Evolutionary conservation across 345 rosid species (phyloP).

Genomic region (Citrus hindsii): DNA sequence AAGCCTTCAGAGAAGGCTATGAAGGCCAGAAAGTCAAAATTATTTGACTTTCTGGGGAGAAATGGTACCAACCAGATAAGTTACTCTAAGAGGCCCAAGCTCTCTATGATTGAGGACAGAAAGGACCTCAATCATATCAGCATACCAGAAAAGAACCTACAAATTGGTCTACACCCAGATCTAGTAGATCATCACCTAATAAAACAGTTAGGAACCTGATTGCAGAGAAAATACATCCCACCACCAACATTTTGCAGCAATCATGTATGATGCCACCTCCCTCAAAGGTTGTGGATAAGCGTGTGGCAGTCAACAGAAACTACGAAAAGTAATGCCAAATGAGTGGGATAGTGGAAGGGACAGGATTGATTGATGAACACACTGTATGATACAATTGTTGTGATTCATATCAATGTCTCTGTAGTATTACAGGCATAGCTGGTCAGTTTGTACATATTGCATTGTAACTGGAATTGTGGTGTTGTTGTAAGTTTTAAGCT

Average conservation of each 20-base stretch:
- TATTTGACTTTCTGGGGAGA: conserved; percentile 21
- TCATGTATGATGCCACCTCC: conserved; percentile 55
- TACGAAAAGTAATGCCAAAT: conserved; percentile 31
- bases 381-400: conserved; percentile 2
- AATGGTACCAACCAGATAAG: conserved; percentile 26
- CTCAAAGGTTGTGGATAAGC: conserved; percentile 34
- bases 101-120: conserved; percentile 36
- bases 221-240: conserved; percentile 37
- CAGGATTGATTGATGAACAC: conserved; percentile 21
- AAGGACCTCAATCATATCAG: conserved; percentile 26
- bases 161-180: conserved; percentile 42
- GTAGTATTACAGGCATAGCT: background rate
- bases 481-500: conserved; percentile 1
- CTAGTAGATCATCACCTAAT: conserved; percentile 62
- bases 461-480: conserved; percentile 19
- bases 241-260: conserved; percentile 43
- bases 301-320: conserved; percentile 42
- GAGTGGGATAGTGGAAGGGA: conserved; percentile 33
- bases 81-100: conserved; percentile 63
- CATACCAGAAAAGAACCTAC: conserved; percentile 27
- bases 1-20: conserved; percentile 60
- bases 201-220: conserved; percentile 29
- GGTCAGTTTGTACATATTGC: conserved; percentile 33
- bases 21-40: conserved; percentile 69
- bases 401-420: conserved; percentile 1